Conservation (phyloP, 805 yeast species). For the Candida michaelii region DNA sequence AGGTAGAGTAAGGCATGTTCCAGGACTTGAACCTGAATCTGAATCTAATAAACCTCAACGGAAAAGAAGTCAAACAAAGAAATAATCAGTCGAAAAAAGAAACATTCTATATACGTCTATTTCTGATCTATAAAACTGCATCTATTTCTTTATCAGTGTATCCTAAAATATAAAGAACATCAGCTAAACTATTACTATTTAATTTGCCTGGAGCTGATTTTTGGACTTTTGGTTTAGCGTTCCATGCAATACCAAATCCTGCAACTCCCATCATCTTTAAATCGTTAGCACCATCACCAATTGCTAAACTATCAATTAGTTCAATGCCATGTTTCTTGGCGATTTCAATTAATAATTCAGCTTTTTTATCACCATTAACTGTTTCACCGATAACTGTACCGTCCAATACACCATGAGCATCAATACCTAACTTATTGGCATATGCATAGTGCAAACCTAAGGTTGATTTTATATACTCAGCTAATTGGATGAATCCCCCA, state of each 20-base stretch:
- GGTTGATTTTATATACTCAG: conserved; percentile 64
- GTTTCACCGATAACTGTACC: conserved; percentile 80
- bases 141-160: conserved; percentile 56
- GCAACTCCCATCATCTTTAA: conserved; percentile 87
- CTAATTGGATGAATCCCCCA: conserved; percentile 93
- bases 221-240: conserved; percentile 94
- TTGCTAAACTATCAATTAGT: conserved; percentile 63
- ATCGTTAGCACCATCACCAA: conserved; percentile 98
- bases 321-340: conserved; percentile 56
- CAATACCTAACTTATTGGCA: conserved; percentile 66
- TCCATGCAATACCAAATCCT: conserved; percentile 96
- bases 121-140: no score
- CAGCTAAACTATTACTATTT: conserved; percentile 71
- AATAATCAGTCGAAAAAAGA: no score
- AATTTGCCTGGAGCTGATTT: conserved; percentile 75
- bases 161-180: conserved; percentile 80
- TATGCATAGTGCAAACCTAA: conserved; percentile 82
- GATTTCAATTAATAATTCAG: conserved; percentile 62
- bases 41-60: no score
- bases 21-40: no score
- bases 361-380: conserved; percentile 85
- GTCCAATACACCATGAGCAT: conserved; percentile 52
- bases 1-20: conserved; percentile 34
- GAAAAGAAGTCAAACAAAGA: no score
- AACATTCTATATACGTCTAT: no score